A percentile compares a stretch with the other conserved stretches of the same genome.
These are phyloP conservation scores for Diaporthe citrichinensis DNA, from an alignment of 2,329 filamentous ascomycete species.

Conservation along the genomic window DNA sequence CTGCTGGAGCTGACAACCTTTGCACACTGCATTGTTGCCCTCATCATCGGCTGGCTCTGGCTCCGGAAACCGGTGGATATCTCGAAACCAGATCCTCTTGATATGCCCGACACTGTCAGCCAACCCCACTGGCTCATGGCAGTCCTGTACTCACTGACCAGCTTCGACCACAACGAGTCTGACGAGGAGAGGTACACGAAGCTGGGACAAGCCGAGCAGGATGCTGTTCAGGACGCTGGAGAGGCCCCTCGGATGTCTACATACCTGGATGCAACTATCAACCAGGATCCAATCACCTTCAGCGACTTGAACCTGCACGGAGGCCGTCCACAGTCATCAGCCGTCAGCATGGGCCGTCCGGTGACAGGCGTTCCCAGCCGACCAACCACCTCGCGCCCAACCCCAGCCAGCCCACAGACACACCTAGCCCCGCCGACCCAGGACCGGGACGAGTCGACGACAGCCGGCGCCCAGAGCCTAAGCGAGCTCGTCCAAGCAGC, in stretches of 20 bases:
- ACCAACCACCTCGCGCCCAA: slow-evolving; percentile 6
- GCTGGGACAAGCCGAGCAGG: slow-evolving; percentile 13
- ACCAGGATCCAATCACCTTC: slow-evolving; percentile 33
- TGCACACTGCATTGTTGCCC: slow-evolving; percentile 50
- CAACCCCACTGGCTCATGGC: slow-evolving; percentile 35
- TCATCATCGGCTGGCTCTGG: slow-evolving; percentile 50
- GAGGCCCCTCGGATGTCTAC: background rate
- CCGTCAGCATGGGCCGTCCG: slow-evolving; percentile 15
- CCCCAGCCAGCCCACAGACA: background rate
- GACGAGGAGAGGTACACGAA: slow-evolving; percentile 31
- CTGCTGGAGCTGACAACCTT: slow-evolving; percentile 52
- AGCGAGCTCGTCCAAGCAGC: slow-evolving; percentile 29
- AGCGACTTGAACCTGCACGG: slow-evolving; percentile 29
- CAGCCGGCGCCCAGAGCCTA: background rate
- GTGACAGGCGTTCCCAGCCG: slow-evolving; percentile 11
- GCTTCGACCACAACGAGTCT: slow-evolving; percentile 33
- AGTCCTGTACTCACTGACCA: slow-evolving; percentile 27
- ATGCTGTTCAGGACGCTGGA: background rate
- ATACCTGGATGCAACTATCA: slow-evolving; percentile 28
- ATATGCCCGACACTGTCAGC: slow-evolving; percentile 16
- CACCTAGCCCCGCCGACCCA: background rate
- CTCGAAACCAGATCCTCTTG: slow-evolving; percentile 23
- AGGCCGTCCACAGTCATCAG: background rate
- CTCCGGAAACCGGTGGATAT: slow-evolving; percentile 48
- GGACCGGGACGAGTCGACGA: background rate